A percentile compares a stretch with the other conserved stretches of the same genome.
These are phyloP conservation scores for Bauhinia variegata DNA, from an alignment of 306 rosid genomes.

Conservation along the genomic window DNA sequence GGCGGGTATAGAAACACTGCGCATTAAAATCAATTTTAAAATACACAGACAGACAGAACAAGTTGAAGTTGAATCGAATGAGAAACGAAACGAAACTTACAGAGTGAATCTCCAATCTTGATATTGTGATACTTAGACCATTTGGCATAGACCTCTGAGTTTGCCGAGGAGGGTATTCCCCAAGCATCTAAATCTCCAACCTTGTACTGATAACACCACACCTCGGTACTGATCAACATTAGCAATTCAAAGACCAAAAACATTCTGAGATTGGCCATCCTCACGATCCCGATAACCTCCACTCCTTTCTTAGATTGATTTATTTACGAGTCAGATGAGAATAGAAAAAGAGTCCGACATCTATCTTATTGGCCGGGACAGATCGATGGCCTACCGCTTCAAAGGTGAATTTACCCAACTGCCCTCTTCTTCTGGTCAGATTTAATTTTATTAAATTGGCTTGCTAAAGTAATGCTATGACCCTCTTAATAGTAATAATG, in stretches of 20 bases:
- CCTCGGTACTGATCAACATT: constrained; percentile 48
- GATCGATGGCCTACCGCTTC: neutral
- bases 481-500: neutral
- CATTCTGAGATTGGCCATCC: constrained; percentile 43
- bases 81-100: constrained; percentile 52
- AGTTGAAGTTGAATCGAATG: neutral
- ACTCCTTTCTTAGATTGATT: too few relatives aligned
- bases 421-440: constrained; percentile 27
- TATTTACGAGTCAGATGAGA: too few relatives aligned
- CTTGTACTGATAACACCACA: constrained; percentile 62
- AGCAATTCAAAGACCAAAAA: constrained; percentile 46
- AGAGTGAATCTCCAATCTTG: constrained; percentile 81
- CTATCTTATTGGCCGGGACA: too few relatives aligned
- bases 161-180: constrained; percentile 75
- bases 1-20: constrained; percentile 95
- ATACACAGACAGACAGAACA: neutral
- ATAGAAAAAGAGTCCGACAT: too few relatives aligned
- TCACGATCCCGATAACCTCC: neutral
- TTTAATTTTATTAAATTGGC: neutral
- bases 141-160: constrained; percentile 63
- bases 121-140: constrained; percentile 76
- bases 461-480: too few relatives aligned
- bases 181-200: constrained; percentile 93
- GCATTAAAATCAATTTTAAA: too few relatives aligned
- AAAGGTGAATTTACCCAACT: constrained; percentile 33